Evolutionary conservation across 148 eudicot species (phyloP), one percentile per base, ranked within the genome.

Genomic region (Spergularia marina): DNA sequence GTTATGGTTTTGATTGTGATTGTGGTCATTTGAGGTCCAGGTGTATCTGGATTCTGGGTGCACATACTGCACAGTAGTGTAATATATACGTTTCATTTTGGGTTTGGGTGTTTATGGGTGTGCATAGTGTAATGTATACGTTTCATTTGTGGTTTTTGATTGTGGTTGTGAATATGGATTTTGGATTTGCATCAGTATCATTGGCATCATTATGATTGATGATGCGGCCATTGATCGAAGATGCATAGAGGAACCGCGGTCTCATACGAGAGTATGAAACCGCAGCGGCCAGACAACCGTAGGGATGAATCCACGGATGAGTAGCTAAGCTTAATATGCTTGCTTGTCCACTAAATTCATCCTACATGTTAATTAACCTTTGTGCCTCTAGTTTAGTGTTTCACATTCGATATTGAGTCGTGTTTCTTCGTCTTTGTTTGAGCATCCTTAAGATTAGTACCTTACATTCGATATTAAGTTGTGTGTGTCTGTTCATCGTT

Each of bases 271-370:
- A 44, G 49, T 9, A 53, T 5, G 73, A 70, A 30, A 25, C 4
- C 59, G 60, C 73, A 70, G 73, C 73, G 73, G 73, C 73, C 60
- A 70, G 73, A 70, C 73, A 70, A 70, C 73, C 73, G 73, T 70
- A 10, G 73, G 4, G 60, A 70, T 53, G 73, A 59, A 53, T 70
- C 73, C 73, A 70, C 73, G 60, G 73, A 70, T 30, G 60, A 30
- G 21, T 53, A 18, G 60, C 23, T 53, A 15, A 51, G 60, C 47
- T 53, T 30, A 21, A 53, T 12, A 30, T 53, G 73, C 57, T 70
- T 69, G 0, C 23, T 53, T 25, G 73, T 70, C 73, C 60, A 70
- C 73, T 70, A 70, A 70, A 23, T 53, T 18, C 60, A 4, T 70
- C 73, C 53, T 59, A 70, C 21, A 70, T 70, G 53, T 54, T 12